Evolutionary conservation across 768 basidiomycete genomes (phyloP), one percentile per base, ranked within the genome.

Genomic region (Lactifluus piperatus): DNA sequence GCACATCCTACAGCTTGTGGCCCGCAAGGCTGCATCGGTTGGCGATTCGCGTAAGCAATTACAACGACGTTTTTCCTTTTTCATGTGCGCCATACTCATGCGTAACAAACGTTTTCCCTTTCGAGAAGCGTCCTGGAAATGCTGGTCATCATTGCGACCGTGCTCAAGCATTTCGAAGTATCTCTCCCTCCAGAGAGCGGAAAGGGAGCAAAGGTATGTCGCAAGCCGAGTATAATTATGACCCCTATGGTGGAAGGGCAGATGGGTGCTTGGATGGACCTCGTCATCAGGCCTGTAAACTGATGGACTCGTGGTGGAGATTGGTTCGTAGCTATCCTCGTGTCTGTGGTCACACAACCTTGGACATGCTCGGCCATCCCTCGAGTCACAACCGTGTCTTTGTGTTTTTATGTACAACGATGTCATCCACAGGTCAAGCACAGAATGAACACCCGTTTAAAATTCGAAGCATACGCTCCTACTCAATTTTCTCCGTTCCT

Each of bases 81-180:
- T n/a, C n/a, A n/a, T n/a, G n/a, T n/a, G 20, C 11, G 5, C 16
- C 7, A 18, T 29, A 27, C 30, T 36, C 5, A 44, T 46, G 11
- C 11, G 18, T 9, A 24, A 6, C 7, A 37, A 13, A 13, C 9
- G 1, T 16, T 37, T 8, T 34, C 13, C 32, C 32, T 11, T 6
- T 9, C 5, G 16, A 43, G 16, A 58, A 54, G 62, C 22, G 51
- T 63, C 13, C 34, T 57, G n/a, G 62, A 61, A 52, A 60, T 60
- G 58, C 30, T 55, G 27, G 51, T 48, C 11, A 54, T 63, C 51
- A 27, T 49, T 32, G 32, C 41, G 18, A 56, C 58, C 11, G 20
- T 63, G 24, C n/a, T 63, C 29, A 56, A 54, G 41, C 22, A 57
- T 43, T 63, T 63, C 50, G 51, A 63, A 16, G 27, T 63, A 11